A percentile compares a stretch with the other conserved stretches of the same genome.
These are phyloP conservation scores for Coemansia sp. DNA, from an alignment of 192 early-diverging fungal species.

Conservation along the genomic window DNA sequence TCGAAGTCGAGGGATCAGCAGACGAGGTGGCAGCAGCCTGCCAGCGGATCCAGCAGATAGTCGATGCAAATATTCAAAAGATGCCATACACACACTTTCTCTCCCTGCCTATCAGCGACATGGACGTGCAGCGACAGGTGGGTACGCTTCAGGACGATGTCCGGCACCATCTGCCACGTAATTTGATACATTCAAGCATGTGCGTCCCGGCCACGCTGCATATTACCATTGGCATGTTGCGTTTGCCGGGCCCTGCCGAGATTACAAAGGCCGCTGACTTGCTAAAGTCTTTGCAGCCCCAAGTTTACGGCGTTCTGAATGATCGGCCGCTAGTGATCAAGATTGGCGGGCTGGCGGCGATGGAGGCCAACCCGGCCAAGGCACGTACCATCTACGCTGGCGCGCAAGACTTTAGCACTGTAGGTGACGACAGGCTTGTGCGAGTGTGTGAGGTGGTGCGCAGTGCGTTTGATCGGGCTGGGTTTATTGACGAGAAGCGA, in stretches of 20 bases:
- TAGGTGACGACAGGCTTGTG: constrained; percentile 3
- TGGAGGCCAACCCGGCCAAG: constrained; percentile 20
- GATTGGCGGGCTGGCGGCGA: constrained; percentile 15
- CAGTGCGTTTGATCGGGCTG: constrained; percentile 18
- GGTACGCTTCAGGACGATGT: constrained; percentile 14
- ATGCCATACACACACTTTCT: constrained; percentile 44
- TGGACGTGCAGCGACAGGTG: constrained; percentile 26
- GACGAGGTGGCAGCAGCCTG: constrained; percentile 10
- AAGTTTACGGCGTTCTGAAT: constrained; percentile 13
- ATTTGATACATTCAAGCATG: constrained; percentile 2
- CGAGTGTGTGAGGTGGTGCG: constrained; percentile 25
- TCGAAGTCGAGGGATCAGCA: constrained; percentile 21
- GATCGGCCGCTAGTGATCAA: constrained; percentile 16
- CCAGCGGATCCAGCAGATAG: constrained; percentile 13
- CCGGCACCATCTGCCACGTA: neutral
- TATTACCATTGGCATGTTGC: constrained; percentile 45
- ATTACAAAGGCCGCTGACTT: constrained; percentile 13
- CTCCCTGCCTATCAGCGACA: constrained; percentile 23
- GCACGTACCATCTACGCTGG: constrained; percentile 24
- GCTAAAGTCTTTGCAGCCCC: constrained; percentile 19
- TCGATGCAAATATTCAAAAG: constrained; percentile 11
- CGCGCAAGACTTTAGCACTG: constrained; percentile 19
- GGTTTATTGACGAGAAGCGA: constrained; percentile 42
- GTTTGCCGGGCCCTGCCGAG: constrained; percentile 16
- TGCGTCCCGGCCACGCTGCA: constrained; percentile 22